Evolutionary conservation across 2,329 filamentous ascomycete genomes (phyloP).

Genomic region (Thelonectria rubi): DNA sequence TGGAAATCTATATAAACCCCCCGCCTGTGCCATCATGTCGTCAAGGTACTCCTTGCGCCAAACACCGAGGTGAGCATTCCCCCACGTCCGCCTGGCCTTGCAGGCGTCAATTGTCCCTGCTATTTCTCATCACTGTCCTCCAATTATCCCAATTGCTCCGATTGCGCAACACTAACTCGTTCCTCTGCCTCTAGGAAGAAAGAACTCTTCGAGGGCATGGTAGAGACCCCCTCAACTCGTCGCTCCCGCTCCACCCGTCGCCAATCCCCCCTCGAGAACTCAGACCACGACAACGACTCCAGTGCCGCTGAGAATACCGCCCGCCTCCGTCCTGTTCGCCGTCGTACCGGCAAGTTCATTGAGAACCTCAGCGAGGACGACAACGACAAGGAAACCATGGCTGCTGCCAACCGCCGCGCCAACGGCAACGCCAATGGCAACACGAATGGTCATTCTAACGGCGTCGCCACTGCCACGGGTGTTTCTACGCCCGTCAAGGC

Average conservation of each 20-base stretch:
- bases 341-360: constrained; percentile 59
- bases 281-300: constrained; percentile 61
- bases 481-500: constrained; percentile 20
- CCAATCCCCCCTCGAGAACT: constrained; percentile 56
- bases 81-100: too few relatives aligned
- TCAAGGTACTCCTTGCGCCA: constrained; percentile 51
- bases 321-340: constrained; percentile 51
- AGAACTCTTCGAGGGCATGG: constrained; percentile 69
- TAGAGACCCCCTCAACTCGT: constrained; percentile 60
- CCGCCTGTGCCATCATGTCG: constrained; percentile 44
- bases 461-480: constrained; percentile 28
- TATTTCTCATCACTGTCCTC: not conserved
- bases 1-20: constrained; percentile 37
- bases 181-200: constrained; percentile 59
- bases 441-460: constrained; percentile 42
- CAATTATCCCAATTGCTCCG: not conserved
- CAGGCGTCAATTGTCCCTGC: not conserved
- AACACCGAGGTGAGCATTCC: constrained; percentile 48
- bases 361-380: constrained; percentile 59
- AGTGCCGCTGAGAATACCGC: constrained; percentile 55
- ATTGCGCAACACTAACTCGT: constrained; percentile 17
- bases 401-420: constrained; percentile 43
- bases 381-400: constrained; percentile 35
- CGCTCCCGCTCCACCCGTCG: constrained; percentile 60
- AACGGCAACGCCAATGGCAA: constrained; percentile 43